Percentiles rank a stretch among this genome's conserved stretches.
phyloP scores from a whole-genome alignment of 805 yeast genomes.

The Starmerella vitae region DNA sequence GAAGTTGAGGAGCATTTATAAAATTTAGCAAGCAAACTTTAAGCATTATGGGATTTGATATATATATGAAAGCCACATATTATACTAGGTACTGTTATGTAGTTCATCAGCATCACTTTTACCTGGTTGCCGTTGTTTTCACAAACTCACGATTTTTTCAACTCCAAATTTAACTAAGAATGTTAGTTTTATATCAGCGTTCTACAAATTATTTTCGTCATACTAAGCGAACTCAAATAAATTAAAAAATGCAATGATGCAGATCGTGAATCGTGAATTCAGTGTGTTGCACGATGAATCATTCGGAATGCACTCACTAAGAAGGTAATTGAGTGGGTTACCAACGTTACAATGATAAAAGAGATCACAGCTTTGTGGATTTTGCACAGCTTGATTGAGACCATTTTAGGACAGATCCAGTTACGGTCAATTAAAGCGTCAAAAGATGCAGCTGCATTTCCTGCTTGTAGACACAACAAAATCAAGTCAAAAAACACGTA shows the following conservation, averaged over 20 bases:
- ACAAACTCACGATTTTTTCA: too few species aligned
- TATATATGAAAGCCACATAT: too few species aligned
- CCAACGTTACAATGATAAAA: slow-evolving; percentile 59
- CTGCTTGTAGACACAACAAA: slow-evolving; percentile 78
- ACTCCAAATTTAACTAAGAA: neutral
- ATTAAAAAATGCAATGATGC: neutral
- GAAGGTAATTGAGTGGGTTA: slow-evolving; percentile 76
- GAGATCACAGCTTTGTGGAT: slow-evolving; percentile 69
- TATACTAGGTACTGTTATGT: too few species aligned
- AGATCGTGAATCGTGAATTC: neutral
- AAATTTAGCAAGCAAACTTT: too few species aligned
- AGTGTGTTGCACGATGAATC: slow-evolving; percentile 37
- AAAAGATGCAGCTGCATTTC: slow-evolving; percentile 74
- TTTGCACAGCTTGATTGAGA: slow-evolving; percentile 46
- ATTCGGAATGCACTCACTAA: slow-evolving; percentile 72
- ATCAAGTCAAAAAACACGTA: slow-evolving; percentile 68
- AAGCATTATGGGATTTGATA: too few species aligned
- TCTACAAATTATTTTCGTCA: neutral
- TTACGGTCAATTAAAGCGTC: slow-evolving; percentile 39
- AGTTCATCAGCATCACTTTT: too few species aligned
- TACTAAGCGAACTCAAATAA: neutral
- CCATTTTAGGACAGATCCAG: slow-evolving; percentile 22
- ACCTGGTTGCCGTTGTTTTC: too few species aligned
- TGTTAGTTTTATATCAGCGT: too few species aligned
- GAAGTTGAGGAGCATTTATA: too few species aligned